phyloP scores from a whole-genome alignment of 1,139 yeast genomes.

The Candida glucosophila region DNA sequence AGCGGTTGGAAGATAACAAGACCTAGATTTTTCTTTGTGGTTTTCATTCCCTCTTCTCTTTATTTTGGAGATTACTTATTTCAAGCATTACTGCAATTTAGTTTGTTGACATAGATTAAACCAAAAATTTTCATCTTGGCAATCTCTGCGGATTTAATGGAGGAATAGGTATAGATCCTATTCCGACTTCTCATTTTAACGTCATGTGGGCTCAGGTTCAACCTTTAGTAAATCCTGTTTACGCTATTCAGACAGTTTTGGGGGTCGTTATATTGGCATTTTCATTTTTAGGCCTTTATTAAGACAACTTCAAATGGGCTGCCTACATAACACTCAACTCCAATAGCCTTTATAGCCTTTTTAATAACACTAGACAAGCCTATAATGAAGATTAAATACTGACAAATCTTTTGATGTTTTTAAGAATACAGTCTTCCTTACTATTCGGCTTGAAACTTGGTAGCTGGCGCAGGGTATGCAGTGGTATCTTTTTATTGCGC shows the following conservation, averaged over 20 bases:
- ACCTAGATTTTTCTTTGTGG: constrained; percentile 19
- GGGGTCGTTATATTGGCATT: constrained; percentile 36
- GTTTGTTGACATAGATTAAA: constrained; percentile 59
- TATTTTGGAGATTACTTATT: constrained; percentile 47
- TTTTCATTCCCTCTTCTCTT: constrained; percentile 13
- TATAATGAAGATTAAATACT: constrained; percentile 35
- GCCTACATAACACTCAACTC: constrained; percentile 45
- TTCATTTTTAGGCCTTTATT: constrained; percentile 36
- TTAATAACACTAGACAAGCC: constrained; percentile 36
- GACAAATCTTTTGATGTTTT: constrained; percentile 32
- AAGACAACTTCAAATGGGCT: constrained; percentile 41
- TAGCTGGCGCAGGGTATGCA: constrained; percentile 9
- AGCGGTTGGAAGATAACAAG: constrained; percentile 29
- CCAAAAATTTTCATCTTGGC: constrained; percentile 47
- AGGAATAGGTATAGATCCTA: constrained; percentile 52
- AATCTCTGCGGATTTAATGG: constrained; percentile 40
- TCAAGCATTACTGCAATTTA: constrained; percentile 42
- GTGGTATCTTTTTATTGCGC: constrained; percentile 42
- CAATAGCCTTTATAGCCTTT: constrained; percentile 32
- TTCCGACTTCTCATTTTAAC: constrained; percentile 44
- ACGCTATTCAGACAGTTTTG: constrained; percentile 24
- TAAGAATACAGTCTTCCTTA: constrained; percentile 40
- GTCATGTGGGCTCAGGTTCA: constrained; percentile 8
- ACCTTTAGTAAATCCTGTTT: constrained; percentile 33
- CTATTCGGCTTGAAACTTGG: constrained; percentile 31